Percentiles rank a stretch among this genome's conserved stretches.
phyloP scores from a whole-genome alignment of 805 yeast genomes.

The Diddensiella santjacobensis region DNA sequence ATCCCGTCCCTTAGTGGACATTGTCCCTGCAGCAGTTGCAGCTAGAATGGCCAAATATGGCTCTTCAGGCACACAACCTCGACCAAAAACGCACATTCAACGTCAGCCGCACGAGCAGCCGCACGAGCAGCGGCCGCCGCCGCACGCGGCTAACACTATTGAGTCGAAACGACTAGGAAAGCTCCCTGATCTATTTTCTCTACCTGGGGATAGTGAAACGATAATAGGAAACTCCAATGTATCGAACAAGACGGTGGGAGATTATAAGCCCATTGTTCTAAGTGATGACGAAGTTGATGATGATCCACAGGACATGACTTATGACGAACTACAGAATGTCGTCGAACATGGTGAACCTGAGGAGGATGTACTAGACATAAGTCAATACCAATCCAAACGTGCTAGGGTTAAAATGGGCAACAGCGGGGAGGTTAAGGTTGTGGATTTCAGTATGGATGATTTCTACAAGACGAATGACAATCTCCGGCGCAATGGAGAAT shows the following conservation, averaged over 20 bases:
- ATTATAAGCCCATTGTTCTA: not conserved
- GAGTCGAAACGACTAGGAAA: not conserved
- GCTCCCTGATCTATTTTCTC: not conserved
- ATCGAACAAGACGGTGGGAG: not conserved
- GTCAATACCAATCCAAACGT: slow-evolving; percentile 5
- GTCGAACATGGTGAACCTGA: not conserved
- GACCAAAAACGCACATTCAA: too few species aligned
- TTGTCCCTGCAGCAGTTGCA: slow-evolving; percentile 24
- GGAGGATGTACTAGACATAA: not conserved
- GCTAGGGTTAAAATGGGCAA: not conserved
- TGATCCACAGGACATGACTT: not conserved
- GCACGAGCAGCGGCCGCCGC: not conserved
- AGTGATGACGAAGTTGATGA: not conserved
- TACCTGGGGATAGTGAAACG: not conserved
- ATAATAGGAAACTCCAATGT: not conserved
- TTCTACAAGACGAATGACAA: slow-evolving; percentile 37
- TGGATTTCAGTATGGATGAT: slow-evolving; percentile 38
- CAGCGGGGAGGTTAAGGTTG: slow-evolving; percentile 26
- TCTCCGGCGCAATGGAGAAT: slow-evolving; percentile 33
- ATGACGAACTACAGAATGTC: not conserved
- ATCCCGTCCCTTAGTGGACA: not conserved
- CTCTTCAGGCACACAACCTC: not conserved
- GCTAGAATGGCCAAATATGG: slow-evolving; percentile 24
- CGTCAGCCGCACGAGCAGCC: slow-evolving; percentile 1
- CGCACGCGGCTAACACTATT: not conserved